Base-by-base conservation (phyloP, 108 stramenopile species). In the Stephanodiscus minutulus region DNA sequence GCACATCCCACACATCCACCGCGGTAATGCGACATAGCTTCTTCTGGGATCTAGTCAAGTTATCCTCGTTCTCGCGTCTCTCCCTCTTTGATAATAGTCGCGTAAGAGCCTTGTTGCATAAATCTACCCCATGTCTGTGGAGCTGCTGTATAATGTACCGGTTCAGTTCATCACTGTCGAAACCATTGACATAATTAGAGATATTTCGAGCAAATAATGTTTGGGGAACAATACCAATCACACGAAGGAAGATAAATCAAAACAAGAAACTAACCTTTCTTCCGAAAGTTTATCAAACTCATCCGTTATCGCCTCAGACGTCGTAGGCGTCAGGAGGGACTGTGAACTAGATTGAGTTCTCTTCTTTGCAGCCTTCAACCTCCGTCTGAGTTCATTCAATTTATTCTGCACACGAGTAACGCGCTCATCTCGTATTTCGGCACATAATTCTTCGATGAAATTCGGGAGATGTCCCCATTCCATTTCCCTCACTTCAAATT, bases 71-170 rank as follows among this genome's bases (percentile, higher is more conserved):
- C 29, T 58, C 57, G n/a, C 57, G 57, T 10, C 29, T 58, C 57
- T 58, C 57, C n/a, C 33, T 58, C 29, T 35, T 58, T 8, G 57
- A 58, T 36, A 58, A 58, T 1, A 58, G 33, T 28, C 57, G 57
- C 57, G 15, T 58, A 11, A 58, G 31, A 33, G 57, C 57, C 0
- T 36, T 58, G 15, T 58, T 58, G 29, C 57, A 58, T 58, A 33
- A 33, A 33, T 58, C 57, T 36, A 58, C 15, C 27, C 57, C 57
- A 58, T 33, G 27, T 58, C 57, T 58, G 33, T 58, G 57, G 6
- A 58, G 57, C 15, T 33, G 15, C 29, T 58, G 3, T 11, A 58
- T 36, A 35, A 58, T 58, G 13, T 58, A 58, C 10, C 31, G 13
- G 13, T 58, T 28, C 33, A 58, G 17, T 18, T 33, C 57, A 58